Percentiles rank a stretch among this genome's conserved stretches.
Evolutionary conservation across 768 basidiomycete genomes (phyloP).

Genomic region (Tulasnella sp.): DNA sequence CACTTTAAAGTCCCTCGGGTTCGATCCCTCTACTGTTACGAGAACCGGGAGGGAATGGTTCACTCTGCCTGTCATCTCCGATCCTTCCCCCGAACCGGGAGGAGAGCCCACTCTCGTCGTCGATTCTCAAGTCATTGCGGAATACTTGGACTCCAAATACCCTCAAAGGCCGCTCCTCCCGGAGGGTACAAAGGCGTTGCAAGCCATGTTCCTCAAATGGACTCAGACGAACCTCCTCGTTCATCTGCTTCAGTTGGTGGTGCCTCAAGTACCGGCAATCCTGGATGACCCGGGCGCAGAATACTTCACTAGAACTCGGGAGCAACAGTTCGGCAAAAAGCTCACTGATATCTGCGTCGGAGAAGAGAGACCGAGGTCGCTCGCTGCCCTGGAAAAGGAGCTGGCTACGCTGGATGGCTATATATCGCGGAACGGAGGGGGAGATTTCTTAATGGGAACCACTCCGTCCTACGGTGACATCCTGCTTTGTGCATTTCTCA

Average conservation of each 20-base stretch:
- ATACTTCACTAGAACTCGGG: slow-evolving; percentile 9
- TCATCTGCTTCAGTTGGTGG: slow-evolving; percentile 7
- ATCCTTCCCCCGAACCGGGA: slow-evolving; percentile 1
- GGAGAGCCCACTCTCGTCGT: slow-evolving; percentile 21
- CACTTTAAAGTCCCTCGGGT: slow-evolving; percentile 18
- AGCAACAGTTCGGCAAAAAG: background rate
- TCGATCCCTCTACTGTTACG: background rate
- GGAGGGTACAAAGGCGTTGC: slow-evolving; percentile 17
- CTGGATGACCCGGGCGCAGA: background rate
- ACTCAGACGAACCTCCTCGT: background rate
- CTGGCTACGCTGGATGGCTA: slow-evolving; percentile 19
- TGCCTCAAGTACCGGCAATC: background rate
- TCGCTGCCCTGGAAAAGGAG: slow-evolving; percentile 7
- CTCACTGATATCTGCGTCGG: slow-evolving; percentile 19
- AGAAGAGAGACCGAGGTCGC: background rate
- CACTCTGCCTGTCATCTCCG: slow-evolving; percentile 31
- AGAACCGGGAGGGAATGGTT: slow-evolving; percentile 1
- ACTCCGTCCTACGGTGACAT: slow-evolving; percentile 23
- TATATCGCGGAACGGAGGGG: slow-evolving; percentile 4
- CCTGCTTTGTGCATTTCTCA: background rate
- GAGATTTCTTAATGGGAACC: slow-evolving; percentile 24
- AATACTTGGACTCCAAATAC: slow-evolving; percentile 31
- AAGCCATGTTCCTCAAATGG: slow-evolving; percentile 28
- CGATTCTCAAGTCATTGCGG: slow-evolving; percentile 31
- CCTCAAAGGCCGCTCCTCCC: slow-evolving; percentile 22